These are phyloP conservation scores for Chlorella sorokiniana DNA, from an alignment of 139 green algal genomes.

Conservation along the genomic window DNA sequence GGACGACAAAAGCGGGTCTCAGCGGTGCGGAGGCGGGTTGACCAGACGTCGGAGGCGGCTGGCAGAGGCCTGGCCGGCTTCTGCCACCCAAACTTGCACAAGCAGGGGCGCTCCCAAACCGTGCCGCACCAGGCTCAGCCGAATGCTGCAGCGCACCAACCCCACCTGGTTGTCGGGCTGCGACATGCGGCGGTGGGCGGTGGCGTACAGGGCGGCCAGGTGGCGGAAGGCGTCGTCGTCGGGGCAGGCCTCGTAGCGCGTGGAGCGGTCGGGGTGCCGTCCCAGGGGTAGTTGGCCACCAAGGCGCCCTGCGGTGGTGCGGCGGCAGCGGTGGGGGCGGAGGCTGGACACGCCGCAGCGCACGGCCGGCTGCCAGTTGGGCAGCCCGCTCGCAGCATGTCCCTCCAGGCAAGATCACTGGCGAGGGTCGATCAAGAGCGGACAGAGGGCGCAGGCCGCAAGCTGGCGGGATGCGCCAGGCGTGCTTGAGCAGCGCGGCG, in stretches of 20 bases:
- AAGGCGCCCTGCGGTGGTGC: conserved; percentile 65
- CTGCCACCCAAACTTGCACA: too few relatives aligned
- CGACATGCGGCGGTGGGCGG: conserved; percentile 63
- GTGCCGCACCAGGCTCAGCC: not conserved
- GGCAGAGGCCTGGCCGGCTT: too few relatives aligned
- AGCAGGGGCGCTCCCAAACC: too few relatives aligned
- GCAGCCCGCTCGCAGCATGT: too few relatives aligned
- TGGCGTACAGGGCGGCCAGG: conserved; percentile 77
- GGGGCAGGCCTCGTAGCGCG: conserved; percentile 63
- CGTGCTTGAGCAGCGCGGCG: not conserved
- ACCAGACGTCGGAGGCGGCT: not conserved
- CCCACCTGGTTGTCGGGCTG: conserved; percentile 30
- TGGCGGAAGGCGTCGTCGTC: conserved; percentile 81
- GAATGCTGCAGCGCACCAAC: not conserved
- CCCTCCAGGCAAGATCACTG: too few relatives aligned
- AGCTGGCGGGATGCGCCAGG: too few relatives aligned
- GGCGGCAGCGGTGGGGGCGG: not conserved
- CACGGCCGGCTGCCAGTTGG: too few relatives aligned
- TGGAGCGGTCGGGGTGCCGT: conserved; percentile 71
- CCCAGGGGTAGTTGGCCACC: conserved; percentile 88
- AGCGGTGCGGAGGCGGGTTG: not conserved
- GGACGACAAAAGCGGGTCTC: not conserved
- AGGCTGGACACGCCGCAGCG: too few relatives aligned
- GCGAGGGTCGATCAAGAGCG: too few relatives aligned
- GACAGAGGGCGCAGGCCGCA: not conserved